Evolutionary conservation across 768 basidiomycete genomes (phyloP), one percentile per base, ranked within the genome.

Genomic region (Termitomyces heimii): DNA sequence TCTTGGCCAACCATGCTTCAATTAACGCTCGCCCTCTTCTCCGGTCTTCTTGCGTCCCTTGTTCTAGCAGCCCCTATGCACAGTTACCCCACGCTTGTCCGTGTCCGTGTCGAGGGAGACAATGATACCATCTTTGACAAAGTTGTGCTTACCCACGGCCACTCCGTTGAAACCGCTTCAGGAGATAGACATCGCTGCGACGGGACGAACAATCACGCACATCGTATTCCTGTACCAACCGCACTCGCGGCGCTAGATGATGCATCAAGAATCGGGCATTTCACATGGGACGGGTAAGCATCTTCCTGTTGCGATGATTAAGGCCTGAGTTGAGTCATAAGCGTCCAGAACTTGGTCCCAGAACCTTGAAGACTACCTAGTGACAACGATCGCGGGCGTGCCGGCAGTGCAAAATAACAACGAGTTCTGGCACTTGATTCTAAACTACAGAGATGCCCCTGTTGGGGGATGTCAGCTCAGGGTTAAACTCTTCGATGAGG

Each of bases 211-310:
- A 60, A 70, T 47, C 46, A 65, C 13, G 62, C 57, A 0, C 71
- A 77, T 47, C 65, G 63, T 6, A 50, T 53, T 22, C 73, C 76
- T 3, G 76, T 75, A 4, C 71, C 77, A 10, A 78, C 77, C 0
- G 71, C 70, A 48, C 78, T 73, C 7, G 73, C 71, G 42, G 79
- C 78, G 13, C 68, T 81, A 18, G 77, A 73, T 45, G 74, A 76
- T 63, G 78, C 76, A 13, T 66, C 75, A 3, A 64, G 62, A 16
- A 16, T 47, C 22, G 52, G 62, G 3, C 40, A 61, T 10, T 79
- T 80, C 55, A 50, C 60, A 2, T 80, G 71, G 58, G 76, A 79
- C 64, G 79, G 72, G 74, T 77, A 49, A 39, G 51, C 40, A 16
- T 3, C 28, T 8, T 52, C 47, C 29, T 22, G 35, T 35, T 50